These are phyloP conservation scores for Picochlorum sp. DNA, from an alignment of 139 green algal species.

Conservation along the genomic window DNA sequence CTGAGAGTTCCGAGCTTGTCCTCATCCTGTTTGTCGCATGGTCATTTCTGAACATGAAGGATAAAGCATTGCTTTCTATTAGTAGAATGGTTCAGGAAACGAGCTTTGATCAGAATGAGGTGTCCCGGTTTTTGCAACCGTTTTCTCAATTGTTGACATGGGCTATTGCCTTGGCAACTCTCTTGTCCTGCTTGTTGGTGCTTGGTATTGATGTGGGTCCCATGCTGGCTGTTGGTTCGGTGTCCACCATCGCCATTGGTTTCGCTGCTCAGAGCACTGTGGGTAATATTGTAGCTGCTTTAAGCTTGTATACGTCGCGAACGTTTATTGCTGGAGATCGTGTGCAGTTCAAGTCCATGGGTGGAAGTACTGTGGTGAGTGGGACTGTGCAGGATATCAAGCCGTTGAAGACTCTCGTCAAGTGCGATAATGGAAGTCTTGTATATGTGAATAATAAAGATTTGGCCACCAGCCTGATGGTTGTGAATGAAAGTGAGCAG, in stretches of 20 bases:
- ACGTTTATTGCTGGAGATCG: conserved; percentile 40
- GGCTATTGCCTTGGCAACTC: conserved; percentile 9
- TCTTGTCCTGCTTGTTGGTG: conserved; percentile 3
- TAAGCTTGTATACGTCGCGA: conserved; percentile 30
- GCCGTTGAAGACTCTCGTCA: conserved; percentile 35
- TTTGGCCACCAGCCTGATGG: conserved; percentile 1
- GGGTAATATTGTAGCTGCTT: conserved; percentile 24
- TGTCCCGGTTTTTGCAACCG: conserved; percentile 13
- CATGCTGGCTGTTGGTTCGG: conserved; percentile 11
- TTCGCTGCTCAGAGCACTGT: conserved; percentile 30
- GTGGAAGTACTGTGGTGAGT: conserved; percentile 10
- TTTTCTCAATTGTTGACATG: conserved; percentile 15
- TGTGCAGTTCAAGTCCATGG: conserved; percentile 36
- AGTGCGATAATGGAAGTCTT: conserved; percentile 27
- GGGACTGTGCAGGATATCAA: conserved; percentile 37
- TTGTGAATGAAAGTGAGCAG: background rate
- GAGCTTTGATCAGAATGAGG: conserved; percentile 2
- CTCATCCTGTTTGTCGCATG: conserved; percentile 19
- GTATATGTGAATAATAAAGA: conserved; percentile 7
- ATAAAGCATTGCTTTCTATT: conserved; percentile 10
- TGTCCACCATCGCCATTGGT: conserved; percentile 18
- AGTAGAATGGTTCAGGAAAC: background rate
- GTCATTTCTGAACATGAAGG: conserved; percentile 15
- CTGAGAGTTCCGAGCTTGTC: conserved; percentile 20
- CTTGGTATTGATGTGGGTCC: conserved; percentile 23